Conservation (phyloP, 2,329 filamentous ascomycete species). For the Drechslerella coelobrocha region DNA sequence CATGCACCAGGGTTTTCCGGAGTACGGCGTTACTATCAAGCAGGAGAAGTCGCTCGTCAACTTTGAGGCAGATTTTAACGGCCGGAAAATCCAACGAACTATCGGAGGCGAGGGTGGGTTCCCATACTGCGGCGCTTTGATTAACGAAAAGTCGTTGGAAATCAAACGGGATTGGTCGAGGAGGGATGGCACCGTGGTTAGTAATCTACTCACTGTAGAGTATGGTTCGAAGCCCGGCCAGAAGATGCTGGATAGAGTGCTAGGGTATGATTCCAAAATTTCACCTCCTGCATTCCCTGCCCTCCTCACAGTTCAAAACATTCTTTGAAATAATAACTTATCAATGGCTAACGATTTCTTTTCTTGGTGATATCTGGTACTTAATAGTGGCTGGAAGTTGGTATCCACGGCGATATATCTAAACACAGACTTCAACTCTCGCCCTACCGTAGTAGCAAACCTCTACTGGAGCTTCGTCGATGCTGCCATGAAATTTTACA, state of each 20-base stretch:
- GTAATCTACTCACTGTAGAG: conserved; percentile 51
- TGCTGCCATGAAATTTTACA: conserved; percentile 75
- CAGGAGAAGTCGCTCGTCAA: conserved; percentile 81
- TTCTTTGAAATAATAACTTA: not conserved
- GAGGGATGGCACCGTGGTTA: conserved; percentile 60
- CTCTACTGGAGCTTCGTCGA: conserved; percentile 77
- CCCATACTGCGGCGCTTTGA: conserved; percentile 84
- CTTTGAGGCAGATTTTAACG: conserved; percentile 71
- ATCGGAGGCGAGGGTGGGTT: conserved; percentile 65
- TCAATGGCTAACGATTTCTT: conserved; percentile 1
- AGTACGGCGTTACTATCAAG: conserved; percentile 82
- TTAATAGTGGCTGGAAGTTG: conserved; percentile 71
- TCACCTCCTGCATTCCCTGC: not conserved
- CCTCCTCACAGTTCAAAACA: not conserved
- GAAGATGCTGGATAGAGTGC: conserved; percentile 52
- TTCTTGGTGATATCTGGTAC: not conserved
- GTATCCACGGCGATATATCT: conserved; percentile 85
- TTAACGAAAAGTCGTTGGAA: conserved; percentile 76
- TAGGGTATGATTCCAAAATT: conserved; percentile 40
- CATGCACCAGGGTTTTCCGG: conserved; percentile 79
- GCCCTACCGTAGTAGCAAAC: conserved; percentile 73
- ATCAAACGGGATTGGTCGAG: conserved; percentile 72
- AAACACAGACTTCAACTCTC: conserved; percentile 78
- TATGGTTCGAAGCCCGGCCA: conserved; percentile 52
- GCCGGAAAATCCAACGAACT: conserved; percentile 63